Percentiles rank a stretch among this genome's conserved stretches.
Evolutionary conservation across 306 rosid genomes (phyloP).

Genomic region (Corylus americana): DNA sequence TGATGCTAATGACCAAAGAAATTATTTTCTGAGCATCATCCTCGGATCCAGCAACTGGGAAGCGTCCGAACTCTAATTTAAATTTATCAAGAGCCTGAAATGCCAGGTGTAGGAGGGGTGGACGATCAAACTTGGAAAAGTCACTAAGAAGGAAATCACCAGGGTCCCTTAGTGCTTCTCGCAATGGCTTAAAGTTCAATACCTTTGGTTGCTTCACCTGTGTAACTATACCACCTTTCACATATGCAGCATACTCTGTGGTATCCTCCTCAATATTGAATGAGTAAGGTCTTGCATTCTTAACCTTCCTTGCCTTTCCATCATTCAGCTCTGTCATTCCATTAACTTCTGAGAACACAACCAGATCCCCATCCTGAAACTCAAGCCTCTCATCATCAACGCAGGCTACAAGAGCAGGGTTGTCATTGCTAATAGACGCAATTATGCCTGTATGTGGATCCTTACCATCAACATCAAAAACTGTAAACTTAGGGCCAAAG

Average conservation of each 20-base stretch:
- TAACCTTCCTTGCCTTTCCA: constrained; percentile 77
- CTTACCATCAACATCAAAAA: constrained; percentile 86
- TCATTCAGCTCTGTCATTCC: constrained; percentile 90
- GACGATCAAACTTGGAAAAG: constrained; percentile 81
- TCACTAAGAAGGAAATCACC: constrained; percentile 90
- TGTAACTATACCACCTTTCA: constrained; percentile 85
- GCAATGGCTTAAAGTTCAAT: constrained; percentile 70
- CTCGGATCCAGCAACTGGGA: constrained; percentile 80
- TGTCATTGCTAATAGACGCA: constrained; percentile 83
- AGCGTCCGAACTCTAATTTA: constrained; percentile 56
- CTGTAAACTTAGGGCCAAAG: constrained; percentile 92
- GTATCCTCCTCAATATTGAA: constrained; percentile 86
- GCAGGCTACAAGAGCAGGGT: constrained; percentile 69
- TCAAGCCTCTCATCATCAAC: constrained; percentile 95
- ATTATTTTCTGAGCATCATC: constrained; percentile 74
- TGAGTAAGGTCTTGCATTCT: constrained; percentile 70
- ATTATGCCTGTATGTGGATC: constrained; percentile 84
- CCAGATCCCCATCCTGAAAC: constrained; percentile 93
- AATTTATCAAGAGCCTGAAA: constrained; percentile 78
- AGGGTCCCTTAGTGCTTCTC: constrained; percentile 68
- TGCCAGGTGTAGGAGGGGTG: constrained; percentile 77
- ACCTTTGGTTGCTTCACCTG: constrained; percentile 83
- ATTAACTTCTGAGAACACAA: constrained; percentile 82
- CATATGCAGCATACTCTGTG: constrained; percentile 58
- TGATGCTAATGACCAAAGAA: constrained; percentile 49